These are phyloP conservation scores for Penicillium steckii DNA, from an alignment of 495 filamentous ascomycete species.

Conservation along the genomic window DNA sequence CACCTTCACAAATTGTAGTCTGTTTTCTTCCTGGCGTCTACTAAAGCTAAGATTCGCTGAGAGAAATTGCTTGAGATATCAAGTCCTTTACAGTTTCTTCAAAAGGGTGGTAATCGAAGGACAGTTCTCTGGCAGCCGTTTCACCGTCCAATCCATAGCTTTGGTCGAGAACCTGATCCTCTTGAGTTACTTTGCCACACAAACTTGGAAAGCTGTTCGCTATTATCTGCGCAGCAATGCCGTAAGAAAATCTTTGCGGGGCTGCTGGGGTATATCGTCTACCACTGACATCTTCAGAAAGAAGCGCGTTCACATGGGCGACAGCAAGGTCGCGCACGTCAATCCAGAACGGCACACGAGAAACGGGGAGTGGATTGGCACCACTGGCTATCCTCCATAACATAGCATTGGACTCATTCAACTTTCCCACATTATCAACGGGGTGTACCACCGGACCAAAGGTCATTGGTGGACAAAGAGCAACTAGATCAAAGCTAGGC, in stretches of 20 bases:
- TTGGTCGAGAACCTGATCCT: background rate
- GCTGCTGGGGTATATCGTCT: background rate
- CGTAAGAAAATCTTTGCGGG: background rate
- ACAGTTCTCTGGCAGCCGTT: background rate
- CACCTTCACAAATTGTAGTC: background rate
- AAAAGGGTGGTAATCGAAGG: background rate
- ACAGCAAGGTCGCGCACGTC: background rate
- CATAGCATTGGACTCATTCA: background rate
- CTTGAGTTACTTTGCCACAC: background rate
- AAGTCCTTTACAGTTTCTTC: background rate
- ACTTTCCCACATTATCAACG: background rate
- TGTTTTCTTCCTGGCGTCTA: background rate
- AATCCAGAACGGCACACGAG: background rate
- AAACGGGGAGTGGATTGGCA: background rate
- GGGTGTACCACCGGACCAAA: background rate
- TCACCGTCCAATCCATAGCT: background rate
- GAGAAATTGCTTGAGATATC: slow-evolving; percentile 22
- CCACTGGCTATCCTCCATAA: background rate
- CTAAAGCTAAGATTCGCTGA: background rate
- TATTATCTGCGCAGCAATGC: background rate
- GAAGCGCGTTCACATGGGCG: background rate
- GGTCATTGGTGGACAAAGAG: background rate
- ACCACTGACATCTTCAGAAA: background rate
- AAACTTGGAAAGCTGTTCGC: background rate
- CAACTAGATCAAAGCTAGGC: background rate